These are phyloP conservation scores for Ramularia endophylla DNA, from an alignment of 2,329 filamentous ascomycete species.

Conservation along the genomic window DNA sequence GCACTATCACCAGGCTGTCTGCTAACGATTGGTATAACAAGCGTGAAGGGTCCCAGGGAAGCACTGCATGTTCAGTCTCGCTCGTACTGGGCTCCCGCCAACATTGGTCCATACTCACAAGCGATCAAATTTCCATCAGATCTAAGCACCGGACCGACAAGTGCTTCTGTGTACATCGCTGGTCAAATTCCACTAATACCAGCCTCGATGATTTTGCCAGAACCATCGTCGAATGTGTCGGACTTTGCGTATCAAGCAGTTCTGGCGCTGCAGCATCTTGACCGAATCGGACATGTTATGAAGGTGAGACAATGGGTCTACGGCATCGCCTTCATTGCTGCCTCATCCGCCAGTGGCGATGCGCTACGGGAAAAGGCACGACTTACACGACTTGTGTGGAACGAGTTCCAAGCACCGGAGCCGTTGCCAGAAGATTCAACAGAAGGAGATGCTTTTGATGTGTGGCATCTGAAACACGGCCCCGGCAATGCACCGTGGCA, in stretches of 20 bases:
- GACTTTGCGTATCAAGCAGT: constrained; percentile 51
- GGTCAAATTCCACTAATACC: constrained; percentile 90
- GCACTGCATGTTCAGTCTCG: constrained; percentile 84
- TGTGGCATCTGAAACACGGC: constrained; percentile 59
- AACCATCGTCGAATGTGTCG: neutral
- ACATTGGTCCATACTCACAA: constrained; percentile 96
- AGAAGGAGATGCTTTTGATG: constrained; percentile 50
- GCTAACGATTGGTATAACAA: constrained; percentile 53
- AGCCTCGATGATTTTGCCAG: constrained; percentile 61
- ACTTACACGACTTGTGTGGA: constrained; percentile 39
- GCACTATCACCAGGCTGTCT: constrained; percentile 55
- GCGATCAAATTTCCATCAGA: constrained; percentile 54
- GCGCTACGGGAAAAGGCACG: constrained; percentile 21
- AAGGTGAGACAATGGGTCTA: constrained; percentile 68
- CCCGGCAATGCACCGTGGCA: constrained; percentile 15
- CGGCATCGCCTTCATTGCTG: constrained; percentile 66
- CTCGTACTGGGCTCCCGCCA: constrained; percentile 96
- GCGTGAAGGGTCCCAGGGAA: constrained; percentile 28
- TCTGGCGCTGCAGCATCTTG: constrained; percentile 82
- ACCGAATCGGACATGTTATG: constrained; percentile 70
- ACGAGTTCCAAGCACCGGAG: constrained; percentile 17
- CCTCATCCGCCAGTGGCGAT: constrained; percentile 29
- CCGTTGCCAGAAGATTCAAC: constrained; percentile 40
- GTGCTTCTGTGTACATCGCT: constrained; percentile 59
- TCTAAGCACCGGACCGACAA: constrained; percentile 14